These are phyloP conservation scores for Babesia caballi DNA, from an alignment of 169 alveolate species.

Conservation along the genomic window DNA sequence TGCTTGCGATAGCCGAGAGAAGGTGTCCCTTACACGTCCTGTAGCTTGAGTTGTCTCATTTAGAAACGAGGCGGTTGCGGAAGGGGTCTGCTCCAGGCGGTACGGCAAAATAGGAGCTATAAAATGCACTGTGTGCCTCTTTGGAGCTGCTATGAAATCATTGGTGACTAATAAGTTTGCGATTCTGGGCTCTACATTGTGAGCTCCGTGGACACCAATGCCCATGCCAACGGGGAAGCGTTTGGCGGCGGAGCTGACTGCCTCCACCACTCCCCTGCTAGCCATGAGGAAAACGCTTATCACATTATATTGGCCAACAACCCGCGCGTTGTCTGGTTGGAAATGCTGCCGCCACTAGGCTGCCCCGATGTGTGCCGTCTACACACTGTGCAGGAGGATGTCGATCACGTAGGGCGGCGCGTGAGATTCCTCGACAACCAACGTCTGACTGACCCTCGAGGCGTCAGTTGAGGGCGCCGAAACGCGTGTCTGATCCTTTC, in stretches of 20 bases:
- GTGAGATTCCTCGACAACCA: constrained; percentile 36
- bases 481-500: neutral
- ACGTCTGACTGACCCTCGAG: neutral
- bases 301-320: neutral
- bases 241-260: neutral
- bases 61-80: too few relatives aligned
- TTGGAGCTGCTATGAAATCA: too few relatives aligned
- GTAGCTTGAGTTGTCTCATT: neutral
- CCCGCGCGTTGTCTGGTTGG: neutral
- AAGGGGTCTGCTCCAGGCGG: too few relatives aligned
- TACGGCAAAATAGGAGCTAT: too few relatives aligned
- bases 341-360: too few relatives aligned
- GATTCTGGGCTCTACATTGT: too few relatives aligned
- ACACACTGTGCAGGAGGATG: constrained; percentile 43
- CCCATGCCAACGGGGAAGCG: too few relatives aligned
- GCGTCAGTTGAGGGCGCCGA: neutral
- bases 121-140: too few relatives aligned
- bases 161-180: too few relatives aligned
- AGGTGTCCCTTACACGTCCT: neutral
- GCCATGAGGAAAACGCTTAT: neutral
- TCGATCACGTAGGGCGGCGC: constrained; percentile 57
- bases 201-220: too few relatives aligned
- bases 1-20: neutral
- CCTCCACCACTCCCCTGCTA: neutral
- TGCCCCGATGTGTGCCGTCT: neutral